Conservation (phyloP, 768 basidiomycete species). For the Solioccasus polychromus region DNA sequence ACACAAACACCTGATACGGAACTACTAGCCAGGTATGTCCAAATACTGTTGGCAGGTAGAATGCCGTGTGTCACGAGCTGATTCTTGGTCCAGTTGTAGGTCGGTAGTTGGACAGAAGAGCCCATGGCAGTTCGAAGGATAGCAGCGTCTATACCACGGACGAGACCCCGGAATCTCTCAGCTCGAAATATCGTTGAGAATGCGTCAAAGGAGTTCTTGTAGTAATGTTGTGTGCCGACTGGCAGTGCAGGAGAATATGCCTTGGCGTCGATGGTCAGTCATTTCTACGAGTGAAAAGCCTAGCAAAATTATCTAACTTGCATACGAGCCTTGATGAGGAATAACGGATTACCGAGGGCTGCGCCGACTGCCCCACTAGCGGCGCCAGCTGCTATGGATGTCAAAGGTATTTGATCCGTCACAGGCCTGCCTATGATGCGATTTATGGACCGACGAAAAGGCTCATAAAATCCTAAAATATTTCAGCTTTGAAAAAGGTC, state of each 20-base stretch:
- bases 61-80: conserved; percentile 68
- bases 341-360: conserved; percentile 82
- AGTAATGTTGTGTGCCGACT: conserved; percentile 92
- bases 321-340: conserved; percentile 97
- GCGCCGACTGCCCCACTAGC: conserved; percentile 88
- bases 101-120: conserved; percentile 92
- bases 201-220: conserved; percentile 82
- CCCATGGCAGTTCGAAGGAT: conserved; percentile 94
- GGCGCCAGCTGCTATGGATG: conserved; percentile 85
- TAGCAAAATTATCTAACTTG: conserved; percentile 49
- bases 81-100: conserved; percentile 91
- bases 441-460: conserved; percentile 75
- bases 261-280: conserved; percentile 33
- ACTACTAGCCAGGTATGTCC: conserved; percentile 87
- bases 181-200: conserved; percentile 72
- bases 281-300: background rate
- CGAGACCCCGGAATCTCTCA: conserved; percentile 76
- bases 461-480: conserved; percentile 90
- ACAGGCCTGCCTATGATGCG: conserved; percentile 58
- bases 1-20: conserved; percentile 90
- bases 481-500: conserved; percentile 12
- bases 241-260: conserved; percentile 95
- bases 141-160: conserved; percentile 92
- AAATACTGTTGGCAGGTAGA: conserved; percentile 71
- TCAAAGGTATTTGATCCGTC: conserved; percentile 66